Evolutionary conservation across 2,329 filamentous ascomycete genomes (phyloP).

Genomic region (Sarocladium strictum): DNA sequence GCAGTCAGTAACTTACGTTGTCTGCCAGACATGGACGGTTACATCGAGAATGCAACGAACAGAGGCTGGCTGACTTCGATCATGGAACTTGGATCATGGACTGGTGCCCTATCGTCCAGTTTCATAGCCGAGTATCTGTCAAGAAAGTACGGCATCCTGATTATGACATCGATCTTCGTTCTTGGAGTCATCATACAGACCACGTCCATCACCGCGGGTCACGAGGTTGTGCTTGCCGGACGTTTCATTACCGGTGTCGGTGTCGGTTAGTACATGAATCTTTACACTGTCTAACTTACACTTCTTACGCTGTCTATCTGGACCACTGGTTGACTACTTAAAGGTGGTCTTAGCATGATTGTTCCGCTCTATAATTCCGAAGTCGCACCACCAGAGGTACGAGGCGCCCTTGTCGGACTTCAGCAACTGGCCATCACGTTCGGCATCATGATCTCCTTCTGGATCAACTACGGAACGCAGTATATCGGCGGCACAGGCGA

Average conservation of each 20-base stretch:
- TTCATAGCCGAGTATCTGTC: slow-evolving; percentile 65
- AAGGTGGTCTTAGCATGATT: slow-evolving; percentile 63
- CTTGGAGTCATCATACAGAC: slow-evolving; percentile 65
- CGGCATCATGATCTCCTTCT: slow-evolving; percentile 60
- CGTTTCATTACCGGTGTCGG: slow-evolving; percentile 58
- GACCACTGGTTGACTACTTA: slow-evolving; percentile 20
- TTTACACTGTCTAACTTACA: slow-evolving; percentile 19
- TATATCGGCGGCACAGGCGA: slow-evolving; percentile 50
- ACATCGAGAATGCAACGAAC: slow-evolving; percentile 39
- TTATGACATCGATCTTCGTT: slow-evolving; percentile 63
- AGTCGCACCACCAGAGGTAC: slow-evolving; percentile 37
- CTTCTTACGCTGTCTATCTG: no score
- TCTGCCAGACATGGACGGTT: slow-evolving; percentile 48
- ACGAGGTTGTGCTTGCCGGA: slow-evolving; percentile 59
- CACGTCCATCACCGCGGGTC: slow-evolving; percentile 50
- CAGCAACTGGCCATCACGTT: slow-evolving; percentile 52
- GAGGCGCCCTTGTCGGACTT: slow-evolving; percentile 37
- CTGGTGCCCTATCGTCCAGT: slow-evolving; percentile 64
- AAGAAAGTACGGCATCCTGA: slow-evolving; percentile 64
- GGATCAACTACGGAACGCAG: slow-evolving; percentile 53
- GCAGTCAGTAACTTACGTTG: slow-evolving; percentile 37
- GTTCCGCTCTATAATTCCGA: slow-evolving; percentile 50
- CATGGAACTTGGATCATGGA: slow-evolving; percentile 70
- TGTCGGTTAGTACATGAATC: slow-evolving; percentile 6
- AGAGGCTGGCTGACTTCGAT: slow-evolving; percentile 62